Conservation (phyloP, 2,329 filamentous ascomycete species). For the Cercospora nicotianae region DNA sequence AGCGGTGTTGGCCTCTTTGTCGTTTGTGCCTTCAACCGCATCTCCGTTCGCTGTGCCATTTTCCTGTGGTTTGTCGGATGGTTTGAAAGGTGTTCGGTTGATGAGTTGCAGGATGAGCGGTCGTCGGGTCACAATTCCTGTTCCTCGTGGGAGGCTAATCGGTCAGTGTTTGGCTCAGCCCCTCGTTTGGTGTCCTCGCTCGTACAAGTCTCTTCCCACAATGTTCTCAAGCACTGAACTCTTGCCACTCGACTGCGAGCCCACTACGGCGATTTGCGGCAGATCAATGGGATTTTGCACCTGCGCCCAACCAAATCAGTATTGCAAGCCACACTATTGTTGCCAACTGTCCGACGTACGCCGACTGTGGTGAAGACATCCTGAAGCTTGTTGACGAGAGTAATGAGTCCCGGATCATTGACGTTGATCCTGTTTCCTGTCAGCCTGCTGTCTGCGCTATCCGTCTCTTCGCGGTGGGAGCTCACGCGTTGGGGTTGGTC, state of each 20-base stretch:
- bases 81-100: conserved; percentile 66
- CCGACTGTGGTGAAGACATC: conserved; percentile 99
- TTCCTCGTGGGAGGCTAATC: conserved; percentile 85
- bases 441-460: conserved; percentile 4
- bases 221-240: conserved; percentile 99
- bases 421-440: conserved; percentile 62
- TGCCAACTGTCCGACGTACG: conserved; percentile 50
- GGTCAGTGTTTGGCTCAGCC: conserved; percentile 19
- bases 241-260: conserved; percentile 98
- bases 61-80: conserved; percentile 56
- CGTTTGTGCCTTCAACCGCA: conserved; percentile 61
- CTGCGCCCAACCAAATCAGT: conserved; percentile 45
- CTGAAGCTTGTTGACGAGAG: conserved; percentile 96
- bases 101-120: conserved; percentile 97
- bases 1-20: conserved; percentile 86
- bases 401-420: conserved; percentile 68
- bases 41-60: conserved; percentile 81
- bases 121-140: conserved; percentile 93
- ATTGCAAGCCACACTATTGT: conserved; percentile 3
- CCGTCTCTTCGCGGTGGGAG: not conserved
- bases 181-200: conserved; percentile 28
- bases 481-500: conserved; percentile 37
- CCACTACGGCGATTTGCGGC: conserved; percentile 96
- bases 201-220: conserved; percentile 96
- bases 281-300: conserved; percentile 99